Evolutionary conservation across 2,329 filamentous ascomycete species (phyloP).

Genomic region (Penicillium sp.): DNA sequence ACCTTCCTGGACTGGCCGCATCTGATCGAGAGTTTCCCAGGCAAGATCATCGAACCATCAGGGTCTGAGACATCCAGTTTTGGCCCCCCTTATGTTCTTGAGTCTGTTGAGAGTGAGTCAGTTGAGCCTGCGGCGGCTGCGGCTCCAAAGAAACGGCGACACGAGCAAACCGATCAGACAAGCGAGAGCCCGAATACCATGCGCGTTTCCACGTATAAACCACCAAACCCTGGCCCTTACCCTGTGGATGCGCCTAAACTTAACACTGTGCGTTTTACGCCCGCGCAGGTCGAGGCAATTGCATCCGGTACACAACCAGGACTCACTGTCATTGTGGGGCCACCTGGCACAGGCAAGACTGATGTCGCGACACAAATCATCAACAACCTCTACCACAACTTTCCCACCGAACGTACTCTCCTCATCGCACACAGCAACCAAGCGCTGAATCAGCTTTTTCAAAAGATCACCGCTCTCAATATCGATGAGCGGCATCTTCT

Average conservation of each 20-base stretch:
- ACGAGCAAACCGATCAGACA: conserved; percentile 64
- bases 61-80: conserved; percentile 67
- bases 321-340: conserved; percentile 86
- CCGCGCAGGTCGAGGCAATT: conserved; percentile 86
- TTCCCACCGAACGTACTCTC: conserved; percentile 82
- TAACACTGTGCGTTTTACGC: conserved; percentile 82
- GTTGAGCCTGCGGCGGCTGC: conserved; percentile 51
- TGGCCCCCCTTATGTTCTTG: conserved; percentile 79
- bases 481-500: conserved; percentile 93
- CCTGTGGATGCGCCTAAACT: conserved; percentile 73
- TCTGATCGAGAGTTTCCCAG: conserved; percentile 81
- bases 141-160: conserved; percentile 80
- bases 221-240: conserved; percentile 83
- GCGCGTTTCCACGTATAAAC: conserved; percentile 83
- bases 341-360: conserved; percentile 97
- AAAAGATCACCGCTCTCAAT: conserved; percentile 92
- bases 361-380: conserved; percentile 98
- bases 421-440: conserved; percentile 97
- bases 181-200: conserved; percentile 61
- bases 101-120: conserved; percentile 53
- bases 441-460: conserved; percentile 92
- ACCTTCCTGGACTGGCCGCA: conserved; percentile 96
- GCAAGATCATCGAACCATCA: conserved; percentile 74
- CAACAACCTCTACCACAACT: conserved; percentile 98
- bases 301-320: conserved; percentile 91